phyloP scores from a whole-genome alignment of 2,329 filamentous ascomycete species.

The Xylaria sp. region DNA sequence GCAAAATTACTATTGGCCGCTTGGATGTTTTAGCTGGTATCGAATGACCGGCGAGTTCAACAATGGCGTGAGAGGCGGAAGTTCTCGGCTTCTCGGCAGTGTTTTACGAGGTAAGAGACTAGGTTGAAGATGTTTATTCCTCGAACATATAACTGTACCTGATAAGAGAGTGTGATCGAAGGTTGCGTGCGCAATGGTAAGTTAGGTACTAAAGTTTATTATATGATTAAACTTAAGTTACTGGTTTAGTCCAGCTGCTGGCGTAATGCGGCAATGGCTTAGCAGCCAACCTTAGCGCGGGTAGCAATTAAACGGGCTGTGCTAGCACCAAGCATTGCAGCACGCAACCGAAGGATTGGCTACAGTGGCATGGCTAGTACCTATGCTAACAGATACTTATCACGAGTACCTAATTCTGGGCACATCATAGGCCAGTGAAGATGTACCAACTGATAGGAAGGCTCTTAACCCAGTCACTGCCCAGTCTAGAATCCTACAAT shows the following conservation, averaged over 20 bases:
- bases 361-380: neutral
- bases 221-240: slow-evolving; percentile 18
- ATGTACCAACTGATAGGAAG: neutral
- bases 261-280: slow-evolving; percentile 26
- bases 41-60: neutral
- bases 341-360: slow-evolving; percentile 17
- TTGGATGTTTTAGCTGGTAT: slow-evolving; percentile 6
- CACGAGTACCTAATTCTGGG: neutral
- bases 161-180: slow-evolving; percentile 4
- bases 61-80: neutral
- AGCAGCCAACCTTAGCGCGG: slow-evolving; percentile 9
- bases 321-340: slow-evolving; percentile 18
- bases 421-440: neutral
- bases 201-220: too few relatives aligned
- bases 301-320: neutral
- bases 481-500: neutral
- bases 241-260: slow-evolving; percentile 10
- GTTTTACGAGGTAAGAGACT: neutral
- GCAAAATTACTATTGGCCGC: slow-evolving; percentile 12
- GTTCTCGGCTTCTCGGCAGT: slow-evolving; percentile 7
- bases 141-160: neutral
- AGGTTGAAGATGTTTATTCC: slow-evolving; percentile 2
- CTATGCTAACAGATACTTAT: neutral
- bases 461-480: neutral
- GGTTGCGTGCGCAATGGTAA: slow-evolving; percentile 17